Evolutionary conservation across 352 stramenopile species (phyloP), one percentile per base, ranked within the genome.

Genomic region (Achlya hypogyna): DNA sequence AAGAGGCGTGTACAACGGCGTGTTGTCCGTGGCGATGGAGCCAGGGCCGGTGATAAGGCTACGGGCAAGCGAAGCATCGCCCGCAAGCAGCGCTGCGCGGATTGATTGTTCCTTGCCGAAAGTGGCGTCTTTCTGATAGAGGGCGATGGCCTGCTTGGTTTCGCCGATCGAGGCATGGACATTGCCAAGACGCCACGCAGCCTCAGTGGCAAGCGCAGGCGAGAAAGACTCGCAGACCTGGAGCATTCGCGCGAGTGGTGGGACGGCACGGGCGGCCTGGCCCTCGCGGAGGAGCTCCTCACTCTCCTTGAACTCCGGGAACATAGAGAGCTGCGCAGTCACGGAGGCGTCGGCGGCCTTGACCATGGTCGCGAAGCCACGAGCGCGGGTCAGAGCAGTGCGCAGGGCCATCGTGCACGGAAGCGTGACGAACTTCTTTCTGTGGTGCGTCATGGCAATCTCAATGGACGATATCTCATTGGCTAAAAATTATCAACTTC

Each of bases 211-310:
- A n/a, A 67, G 27, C 20, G 60, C 45, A 9, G 60, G 60, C 25
- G 60, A 53, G 14, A 67, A 54, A 4, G 60, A 58, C 18, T 67
- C 60, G 51, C 60, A 67, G 10, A 67, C 60, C 47, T 67, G 42
- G n/a, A 67, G 25, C 60, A 67, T 67, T 12, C 60, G 60, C 8
- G n/a, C 35, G 22, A 67, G 47, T 6, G 60, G 60, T 23, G 60
- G 22, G 5, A 67, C 51, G 4, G 60, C 60, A 31, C 60, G 60
- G 22, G 38, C 60, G 32, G 22, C 35, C 28, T 58, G 60, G 20
- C 29, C 22, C 18, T 42, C 8, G 8, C 16, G 10, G 8, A 52
- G 23, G 4, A 47, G n/a, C n/a, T 67, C 60, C 14, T 20, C 18
- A n/a, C 60, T 58, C 27, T 67, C 42, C 51, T 53, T 56, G 35